Evolutionary conservation across 352 stramenopile genomes (phyloP), one percentile per base, ranked within the genome.

Genomic region (Globisporangium uncinulatum): DNA sequence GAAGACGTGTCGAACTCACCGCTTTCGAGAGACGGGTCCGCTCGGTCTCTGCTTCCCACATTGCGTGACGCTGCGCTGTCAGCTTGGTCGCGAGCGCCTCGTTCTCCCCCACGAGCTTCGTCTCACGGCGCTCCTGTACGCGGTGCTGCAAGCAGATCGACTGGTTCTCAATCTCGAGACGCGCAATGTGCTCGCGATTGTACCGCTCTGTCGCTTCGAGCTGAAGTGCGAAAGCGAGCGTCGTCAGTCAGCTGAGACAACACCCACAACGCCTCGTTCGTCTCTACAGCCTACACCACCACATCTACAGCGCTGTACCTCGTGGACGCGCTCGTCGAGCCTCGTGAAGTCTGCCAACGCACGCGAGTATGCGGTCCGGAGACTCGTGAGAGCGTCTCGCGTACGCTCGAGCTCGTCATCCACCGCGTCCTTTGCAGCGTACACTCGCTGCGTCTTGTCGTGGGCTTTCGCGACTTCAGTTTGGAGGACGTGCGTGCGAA

Each of bases 81-180:
- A 76, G 15, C 47, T 66, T 63, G 20, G 47, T 36, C 4, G 31
- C 15, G 19, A 71, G 51, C 6, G 58, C 17, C 21, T 69, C 65
- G 15, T 62, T 63, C 29, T 74, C 67, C 1, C 59, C 19, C 5
- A 47, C 20, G 5, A 75, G 34, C 17, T 65, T 59, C 9, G 49
- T 56, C 48, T 80, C 71, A 0, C 60, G 54, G 15, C 54, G 54
- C 34, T 71, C 63, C 2, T 62, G 51, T 31, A 62, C 47, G 42
- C 67, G 61, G 15, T 71, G 50, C 29, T 74, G 66, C 50, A 71
- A 57, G 19, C 61, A 68, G 7, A 77, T 71, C 42, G 54, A 65
- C 42, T 74, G 65, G 54, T 73, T 77, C 44, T 80, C 69, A 49
- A 73, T 73, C 52, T 69, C 63, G n/a, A 80, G 61, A 1, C 64